phyloP scores from a whole-genome alignment of 1,284 basidiomycete species.

The Tilletia walkeri region DNA sequence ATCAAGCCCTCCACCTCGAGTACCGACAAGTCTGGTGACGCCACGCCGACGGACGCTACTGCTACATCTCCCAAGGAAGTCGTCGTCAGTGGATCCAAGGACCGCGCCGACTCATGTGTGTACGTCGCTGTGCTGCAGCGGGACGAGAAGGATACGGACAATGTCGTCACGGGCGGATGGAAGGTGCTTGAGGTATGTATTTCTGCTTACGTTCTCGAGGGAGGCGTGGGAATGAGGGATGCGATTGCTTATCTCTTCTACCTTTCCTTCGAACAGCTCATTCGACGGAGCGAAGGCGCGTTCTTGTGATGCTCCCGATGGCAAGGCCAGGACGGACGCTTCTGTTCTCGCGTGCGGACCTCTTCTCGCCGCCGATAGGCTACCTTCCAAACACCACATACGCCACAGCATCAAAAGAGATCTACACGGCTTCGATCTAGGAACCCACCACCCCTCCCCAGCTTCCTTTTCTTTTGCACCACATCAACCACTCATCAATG shows the following conservation, averaged over 20 bases:
- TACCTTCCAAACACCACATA: no score
- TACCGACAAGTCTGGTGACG: constrained; percentile 70
- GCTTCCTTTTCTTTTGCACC: no score
- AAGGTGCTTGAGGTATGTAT: constrained; percentile 82
- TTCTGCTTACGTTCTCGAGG: neutral
- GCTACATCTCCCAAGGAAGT: neutral
- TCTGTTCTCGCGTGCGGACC: neutral
- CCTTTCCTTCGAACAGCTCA: neutral
- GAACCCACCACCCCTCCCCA: no score
- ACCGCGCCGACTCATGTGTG: constrained; percentile 85
- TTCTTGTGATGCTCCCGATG: neutral
- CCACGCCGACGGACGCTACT: neutral
- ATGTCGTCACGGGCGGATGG: constrained; percentile 96
- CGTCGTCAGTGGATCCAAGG: constrained; percentile 12
- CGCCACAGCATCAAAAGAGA: no score
- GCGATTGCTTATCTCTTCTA: no score
- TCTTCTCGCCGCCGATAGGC: neutral
- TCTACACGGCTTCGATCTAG: no score
- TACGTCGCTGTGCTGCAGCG: constrained; percentile 91
- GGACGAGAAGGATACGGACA: constrained; percentile 61
- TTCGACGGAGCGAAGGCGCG: neutral
- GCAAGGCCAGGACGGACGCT: neutral
- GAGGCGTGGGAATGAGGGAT: neutral
- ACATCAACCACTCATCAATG: no score
- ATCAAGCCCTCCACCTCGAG: neutral